Conservation (phyloP, 2,329 filamentous ascomycete genomes). For the Trichoderma simmonsii region DNA sequence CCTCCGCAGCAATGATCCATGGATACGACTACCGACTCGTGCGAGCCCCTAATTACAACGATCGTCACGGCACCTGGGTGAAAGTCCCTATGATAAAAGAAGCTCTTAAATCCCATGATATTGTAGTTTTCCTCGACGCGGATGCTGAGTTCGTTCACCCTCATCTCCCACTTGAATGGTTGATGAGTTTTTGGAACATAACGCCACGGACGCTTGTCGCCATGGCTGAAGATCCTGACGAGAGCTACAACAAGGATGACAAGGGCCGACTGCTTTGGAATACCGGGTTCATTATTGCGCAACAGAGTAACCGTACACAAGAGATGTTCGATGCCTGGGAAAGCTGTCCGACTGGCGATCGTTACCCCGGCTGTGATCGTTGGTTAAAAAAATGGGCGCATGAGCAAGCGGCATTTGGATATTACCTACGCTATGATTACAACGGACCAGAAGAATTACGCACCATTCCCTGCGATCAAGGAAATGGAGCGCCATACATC, state of each 20-base stretch:
- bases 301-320: neutral
- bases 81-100: conserved; percentile 40
- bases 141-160: conserved; percentile 42
- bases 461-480: neutral
- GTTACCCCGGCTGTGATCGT: neutral
- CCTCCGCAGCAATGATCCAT: conserved; percentile 37
- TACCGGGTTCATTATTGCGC: neutral
- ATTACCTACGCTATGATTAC: neutral
- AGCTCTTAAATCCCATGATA: conserved; percentile 38
- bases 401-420: neutral
- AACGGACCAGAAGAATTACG: neutral
- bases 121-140: conserved; percentile 45
- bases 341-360: neutral
- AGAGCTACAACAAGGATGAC: conserved; percentile 37
- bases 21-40: conserved; percentile 49
- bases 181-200: conserved; percentile 47
- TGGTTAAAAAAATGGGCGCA: neutral
- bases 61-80: conserved; percentile 46
- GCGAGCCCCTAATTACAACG: conserved; percentile 38
- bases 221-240: conserved; percentile 44
- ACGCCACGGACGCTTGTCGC: conserved; percentile 38
- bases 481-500: neutral
- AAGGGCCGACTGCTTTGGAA: neutral
- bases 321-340: neutral
- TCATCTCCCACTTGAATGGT: conserved; percentile 45